These are phyloP conservation scores for Martensiomyces pterosporus DNA, from an alignment of 192 early-diverging fungal genomes.

Conservation along the genomic window DNA sequence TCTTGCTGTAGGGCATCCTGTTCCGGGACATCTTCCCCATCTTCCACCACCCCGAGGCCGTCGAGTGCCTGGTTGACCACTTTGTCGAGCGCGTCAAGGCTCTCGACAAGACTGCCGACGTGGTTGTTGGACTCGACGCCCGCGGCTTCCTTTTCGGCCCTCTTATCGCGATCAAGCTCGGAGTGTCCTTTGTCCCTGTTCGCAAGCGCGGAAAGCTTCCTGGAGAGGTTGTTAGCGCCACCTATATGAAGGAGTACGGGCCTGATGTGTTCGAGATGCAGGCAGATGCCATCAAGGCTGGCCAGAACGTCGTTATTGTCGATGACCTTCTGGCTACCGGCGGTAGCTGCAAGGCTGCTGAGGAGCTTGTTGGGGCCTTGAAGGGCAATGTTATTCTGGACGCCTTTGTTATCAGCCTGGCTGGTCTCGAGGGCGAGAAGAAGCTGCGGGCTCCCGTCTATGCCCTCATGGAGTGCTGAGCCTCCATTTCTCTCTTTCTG, in stretches of 20 bases:
- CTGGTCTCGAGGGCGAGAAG: slow-evolving; percentile 74
- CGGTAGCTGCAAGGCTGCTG: slow-evolving; percentile 78
- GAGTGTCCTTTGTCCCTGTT: slow-evolving; percentile 89
- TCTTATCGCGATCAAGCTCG: slow-evolving; percentile 80
- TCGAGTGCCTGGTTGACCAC: slow-evolving; percentile 83
- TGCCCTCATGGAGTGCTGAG: slow-evolving; percentile 68
- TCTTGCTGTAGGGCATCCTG: slow-evolving; percentile 90
- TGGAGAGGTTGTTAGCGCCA: slow-evolving; percentile 62
- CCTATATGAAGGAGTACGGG: slow-evolving; percentile 96
- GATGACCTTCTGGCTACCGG: slow-evolving; percentile 97
- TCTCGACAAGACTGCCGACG: slow-evolving; percentile 71
- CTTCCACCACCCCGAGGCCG: slow-evolving; percentile 91
- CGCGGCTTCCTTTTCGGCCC: slow-evolving; percentile 97
- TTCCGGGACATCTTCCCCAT: slow-evolving; percentile 98
- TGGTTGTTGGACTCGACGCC: slow-evolving; percentile 92
- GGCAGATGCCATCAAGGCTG: slow-evolving; percentile 66
- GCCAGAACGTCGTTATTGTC: slow-evolving; percentile 84
- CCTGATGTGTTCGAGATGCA: slow-evolving; percentile 94
- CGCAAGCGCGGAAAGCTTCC: slow-evolving; percentile 97
- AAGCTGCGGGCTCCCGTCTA: slow-evolving; percentile 82
- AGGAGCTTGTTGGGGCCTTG: slow-evolving; percentile 71
- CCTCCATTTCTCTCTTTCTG: neutral
- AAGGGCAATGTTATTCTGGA: slow-evolving; percentile 76
- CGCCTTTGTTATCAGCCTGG: slow-evolving; percentile 90
- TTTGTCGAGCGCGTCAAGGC: slow-evolving; percentile 78